Evolutionary conservation across 306 rosid genomes (phyloP), one percentile per base, ranked within the genome.

Genomic region (Luffa acutangula): DNA sequence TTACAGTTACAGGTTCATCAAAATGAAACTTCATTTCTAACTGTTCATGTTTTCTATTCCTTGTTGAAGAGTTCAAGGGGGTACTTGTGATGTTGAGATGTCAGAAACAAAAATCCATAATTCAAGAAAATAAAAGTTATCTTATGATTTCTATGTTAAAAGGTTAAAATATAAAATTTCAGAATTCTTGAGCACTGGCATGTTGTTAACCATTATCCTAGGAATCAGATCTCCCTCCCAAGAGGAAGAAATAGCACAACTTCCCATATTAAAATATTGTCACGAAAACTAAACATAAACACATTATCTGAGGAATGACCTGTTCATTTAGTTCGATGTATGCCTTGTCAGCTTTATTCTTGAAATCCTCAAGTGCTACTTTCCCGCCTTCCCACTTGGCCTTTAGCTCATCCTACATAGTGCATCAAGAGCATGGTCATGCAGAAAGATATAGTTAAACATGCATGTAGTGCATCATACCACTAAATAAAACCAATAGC

Each of bases 311-410:
- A 70, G 75, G 36, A 85, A 82, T 52, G 34, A 95, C 99, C 97
- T 95, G 99, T 78, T 95, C 99, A 60, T 95, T 90, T 71, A 95
- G 89, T 84, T 93, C 99, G 57, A 77, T 74, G 69, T 87, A 93
- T 83, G 89, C 91, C 87, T 82, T 89, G 82, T 91, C 97, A 49
- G 97, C 91, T 80, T 85, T 88, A 84, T 59, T 86, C 83, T 82
- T 90, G 7, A 88, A 84, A 77, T 82, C 90, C 83, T 87, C 92
- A 5, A 91, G 74, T 17, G 70, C 57, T 60, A 77, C 85, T 86
- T 87, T 91, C 79, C 87, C 97, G 77, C 80, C 87, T 83, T 87
- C 89, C 97, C 94, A 90, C 82, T 84, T 95, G 49, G 87, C 85
- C 86, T 89, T 95, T 39, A 93, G 85, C 80, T 90, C 93, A 79